Evolutionary conservation across 164 flowering plant genomes (phyloP).

Genomic region (Sextonia rubra): DNA sequence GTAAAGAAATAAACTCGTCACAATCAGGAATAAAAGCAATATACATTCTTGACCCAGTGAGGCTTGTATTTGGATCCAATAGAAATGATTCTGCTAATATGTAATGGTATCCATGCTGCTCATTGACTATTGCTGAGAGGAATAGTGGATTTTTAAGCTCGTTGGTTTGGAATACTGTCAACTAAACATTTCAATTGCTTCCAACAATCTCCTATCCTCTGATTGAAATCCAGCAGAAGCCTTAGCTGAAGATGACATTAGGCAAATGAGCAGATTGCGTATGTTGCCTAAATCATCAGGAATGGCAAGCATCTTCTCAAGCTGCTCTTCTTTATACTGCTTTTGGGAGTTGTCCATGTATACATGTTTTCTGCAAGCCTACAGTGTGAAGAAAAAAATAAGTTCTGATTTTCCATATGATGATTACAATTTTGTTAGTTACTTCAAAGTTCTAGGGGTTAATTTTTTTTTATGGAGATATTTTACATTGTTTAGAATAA

Average conservation of each 20-base stretch:
- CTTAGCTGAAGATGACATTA: constrained; percentile 31
- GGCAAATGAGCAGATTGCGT: constrained; percentile 38
- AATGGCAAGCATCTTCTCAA: constrained; percentile 20
- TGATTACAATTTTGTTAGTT: neutral
- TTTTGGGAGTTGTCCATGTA: constrained; percentile 32
- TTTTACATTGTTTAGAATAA: no score
- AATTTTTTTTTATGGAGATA: no score
- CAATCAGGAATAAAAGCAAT: no score
- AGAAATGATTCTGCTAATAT: neutral
- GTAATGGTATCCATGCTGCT: neutral
- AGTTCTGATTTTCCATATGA: neutral
- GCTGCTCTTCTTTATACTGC: constrained; percentile 17
- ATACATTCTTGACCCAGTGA: neutral
- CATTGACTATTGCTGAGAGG: neutral
- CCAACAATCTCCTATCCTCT: constrained; percentile 30
- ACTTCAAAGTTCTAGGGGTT: no score
- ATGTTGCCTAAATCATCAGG: constrained; percentile 38
- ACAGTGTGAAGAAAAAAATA: constrained; percentile 14
- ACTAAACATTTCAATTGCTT: constrained; percentile 63
- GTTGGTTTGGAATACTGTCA: constrained; percentile 28
- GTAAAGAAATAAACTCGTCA: no score
- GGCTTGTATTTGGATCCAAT: neutral
- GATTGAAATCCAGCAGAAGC: constrained; percentile 14
- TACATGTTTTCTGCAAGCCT: constrained; percentile 63
- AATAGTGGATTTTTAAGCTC: no score